phyloP scores from a whole-genome alignment of 2,329 filamentous ascomycete genomes.

The Fusarium virguliforme region DNA sequence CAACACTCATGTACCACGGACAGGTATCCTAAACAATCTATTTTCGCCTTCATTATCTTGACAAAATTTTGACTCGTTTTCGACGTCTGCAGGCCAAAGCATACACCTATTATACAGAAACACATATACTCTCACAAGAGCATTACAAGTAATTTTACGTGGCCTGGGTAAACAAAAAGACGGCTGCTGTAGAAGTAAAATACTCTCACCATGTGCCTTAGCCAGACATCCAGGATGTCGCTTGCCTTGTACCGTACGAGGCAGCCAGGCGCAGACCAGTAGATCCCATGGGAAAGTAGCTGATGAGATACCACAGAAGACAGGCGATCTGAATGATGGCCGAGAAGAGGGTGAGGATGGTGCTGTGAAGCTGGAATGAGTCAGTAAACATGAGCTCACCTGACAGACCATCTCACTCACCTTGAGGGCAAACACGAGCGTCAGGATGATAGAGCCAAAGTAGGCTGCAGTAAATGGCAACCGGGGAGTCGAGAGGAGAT shows the following conservation, averaged over 20 bases:
- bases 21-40: conserved; percentile 7
- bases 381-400: conserved; percentile 21
- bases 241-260: conserved; percentile 86
- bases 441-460: conserved; percentile 92
- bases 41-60: conserved; percentile 13
- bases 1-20: conserved; percentile 11
- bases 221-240: conserved; percentile 89
- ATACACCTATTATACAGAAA: conserved; percentile 17
- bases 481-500: conserved; percentile 87
- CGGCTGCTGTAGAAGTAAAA: background rate
- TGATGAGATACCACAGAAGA: conserved; percentile 93
- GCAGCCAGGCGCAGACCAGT: conserved; percentile 89
- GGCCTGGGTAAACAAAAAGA: background rate
- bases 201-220: conserved; percentile 55
- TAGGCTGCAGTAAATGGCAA: conserved; percentile 95
- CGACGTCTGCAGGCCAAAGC: conserved; percentile 22
- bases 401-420: conserved; percentile 71
- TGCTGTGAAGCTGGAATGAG: conserved; percentile 79
- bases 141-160: background rate
- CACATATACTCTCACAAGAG: conserved; percentile 12
- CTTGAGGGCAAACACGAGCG: conserved; percentile 91
- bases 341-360: conserved; percentile 87
- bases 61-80: conserved; percentile 3
- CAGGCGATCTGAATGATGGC: conserved; percentile 87
- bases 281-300: conserved; percentile 98